Conservation (phyloP, 2,329 filamentous ascomycete genomes). For the Huntiella moniliformis region DNA sequence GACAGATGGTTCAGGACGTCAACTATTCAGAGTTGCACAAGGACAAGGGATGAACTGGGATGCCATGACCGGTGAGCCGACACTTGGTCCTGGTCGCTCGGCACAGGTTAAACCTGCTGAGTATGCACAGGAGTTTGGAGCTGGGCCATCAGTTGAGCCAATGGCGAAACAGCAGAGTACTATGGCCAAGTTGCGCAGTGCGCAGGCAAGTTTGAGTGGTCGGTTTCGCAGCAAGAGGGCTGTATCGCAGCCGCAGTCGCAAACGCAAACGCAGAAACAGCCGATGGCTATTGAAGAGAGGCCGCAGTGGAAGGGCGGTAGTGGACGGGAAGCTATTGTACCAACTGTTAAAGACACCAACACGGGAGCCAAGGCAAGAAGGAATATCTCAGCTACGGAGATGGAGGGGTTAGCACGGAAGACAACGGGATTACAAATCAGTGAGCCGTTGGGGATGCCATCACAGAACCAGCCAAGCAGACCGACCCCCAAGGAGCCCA, state of each 20-base stretch:
- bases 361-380: slow-evolving; percentile 4
- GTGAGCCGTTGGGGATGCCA: not conserved
- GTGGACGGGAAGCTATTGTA: slow-evolving; percentile 46
- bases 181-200: slow-evolving; percentile 9
- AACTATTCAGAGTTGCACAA: slow-evolving; percentile 12
- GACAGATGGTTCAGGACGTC: slow-evolving; percentile 7
- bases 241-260: slow-evolving; percentile 4
- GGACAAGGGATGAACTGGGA: slow-evolving; percentile 38
- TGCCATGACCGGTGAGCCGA: slow-evolving; percentile 46
- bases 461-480: not conserved
- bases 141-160: too few relatives aligned
- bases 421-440: too few relatives aligned
- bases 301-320: slow-evolving; percentile 55
- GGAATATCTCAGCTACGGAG: slow-evolving; percentile 8
- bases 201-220: slow-evolving; percentile 23
- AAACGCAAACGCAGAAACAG: not conserved
- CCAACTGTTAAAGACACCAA: slow-evolving; percentile 40
- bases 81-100: slow-evolving; percentile 35
- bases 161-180: slow-evolving; percentile 10
- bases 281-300: slow-evolving; percentile 20
- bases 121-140: slow-evolving; percentile 20
- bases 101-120: slow-evolving; percentile 37
- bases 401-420: not conserved
- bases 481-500: too few relatives aligned
- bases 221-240: slow-evolving; percentile 25